Evolutionary conservation across 148 eudicot species (phyloP), one percentile per base, ranked within the genome.

Genomic region (Vaccinium myrtillus): DNA sequence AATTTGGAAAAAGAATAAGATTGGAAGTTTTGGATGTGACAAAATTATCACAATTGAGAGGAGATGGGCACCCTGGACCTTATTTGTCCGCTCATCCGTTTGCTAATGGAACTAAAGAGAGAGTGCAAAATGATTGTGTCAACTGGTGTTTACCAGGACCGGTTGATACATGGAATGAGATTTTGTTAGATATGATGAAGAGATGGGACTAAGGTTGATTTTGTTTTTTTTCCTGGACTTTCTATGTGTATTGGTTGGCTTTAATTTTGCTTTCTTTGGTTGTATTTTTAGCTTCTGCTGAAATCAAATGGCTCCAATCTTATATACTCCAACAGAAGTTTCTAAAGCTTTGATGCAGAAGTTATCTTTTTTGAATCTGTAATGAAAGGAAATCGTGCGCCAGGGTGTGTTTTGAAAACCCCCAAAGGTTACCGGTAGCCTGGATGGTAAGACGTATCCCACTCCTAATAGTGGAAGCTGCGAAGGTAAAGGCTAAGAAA

Each of bases 131-230:
- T 81, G 99, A 97, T 58, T 97, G 99, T 63, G 95, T 95, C 54
- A 97, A 96, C 88, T 96, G 98, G 98, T 96, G 99, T 85, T 83
- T 96, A 51, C 99, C 98, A 0, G 99, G 99, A 2, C 91, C 98
- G 0, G 91, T 94, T 2, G 99, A 96, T 88, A 89, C 97, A 1
- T 96, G 99, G 99, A 96, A 94, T 63, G 95, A 94, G 93, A 92
- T 96, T 39, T 87, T 94, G 92, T 83, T 96, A 0, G 94, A 91
- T 85, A 58, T 93, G 19, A 88, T 91, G 89, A 95, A 85, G 89
- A 86, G 90, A 87, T 93, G 93, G 93, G 63, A 88, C 43, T 2
- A 10, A 1, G 19, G 16, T 14, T 69, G 74, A 69, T 27, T 30
- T 0, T 69, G 2, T 69, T 69, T 27, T 14, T 69, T 27, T 59